Conservation (phyloP, 129 eudicot genomes). For the Pulicaria dysenterica region DNA sequence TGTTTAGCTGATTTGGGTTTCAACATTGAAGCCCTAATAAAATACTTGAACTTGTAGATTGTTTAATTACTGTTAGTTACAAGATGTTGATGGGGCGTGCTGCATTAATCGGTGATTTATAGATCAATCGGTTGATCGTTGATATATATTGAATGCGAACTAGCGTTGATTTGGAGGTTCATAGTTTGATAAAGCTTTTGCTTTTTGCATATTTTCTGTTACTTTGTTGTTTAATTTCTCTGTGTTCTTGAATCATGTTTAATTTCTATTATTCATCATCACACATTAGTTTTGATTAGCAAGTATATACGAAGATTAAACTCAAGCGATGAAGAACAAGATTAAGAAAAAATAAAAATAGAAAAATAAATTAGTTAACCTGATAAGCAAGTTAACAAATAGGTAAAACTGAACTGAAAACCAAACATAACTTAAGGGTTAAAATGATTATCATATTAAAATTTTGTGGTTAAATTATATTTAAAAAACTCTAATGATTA, state of each 20-base stretch:
- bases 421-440: no score
- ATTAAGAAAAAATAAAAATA: no score
- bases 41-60: conserved; percentile 8
- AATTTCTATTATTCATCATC: no score
- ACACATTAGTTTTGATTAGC: no score
- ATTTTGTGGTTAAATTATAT: no score
- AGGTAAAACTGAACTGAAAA: no score
- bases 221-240: not conserved
- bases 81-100: conserved; percentile 1
- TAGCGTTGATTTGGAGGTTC: conserved; percentile 14
- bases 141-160: conserved; percentile 16
- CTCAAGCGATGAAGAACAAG: no score
- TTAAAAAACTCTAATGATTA: no score
- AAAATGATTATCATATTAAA: no score
- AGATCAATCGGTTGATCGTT: conserved; percentile 28
- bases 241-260: not conserved
- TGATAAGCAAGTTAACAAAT: no score
- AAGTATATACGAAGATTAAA: no score
- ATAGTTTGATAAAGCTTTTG: not conserved
- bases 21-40: conserved; percentile 26
- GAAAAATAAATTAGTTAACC: no score
- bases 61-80: conserved; percentile 19
- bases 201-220: conserved; percentile 7
- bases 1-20: conserved; percentile 19
- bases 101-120: conserved; percentile 4